Conservation (phyloP, 2,329 filamentous ascomycete genomes). For the Stachybotrys chlorohalonatus region DNA sequence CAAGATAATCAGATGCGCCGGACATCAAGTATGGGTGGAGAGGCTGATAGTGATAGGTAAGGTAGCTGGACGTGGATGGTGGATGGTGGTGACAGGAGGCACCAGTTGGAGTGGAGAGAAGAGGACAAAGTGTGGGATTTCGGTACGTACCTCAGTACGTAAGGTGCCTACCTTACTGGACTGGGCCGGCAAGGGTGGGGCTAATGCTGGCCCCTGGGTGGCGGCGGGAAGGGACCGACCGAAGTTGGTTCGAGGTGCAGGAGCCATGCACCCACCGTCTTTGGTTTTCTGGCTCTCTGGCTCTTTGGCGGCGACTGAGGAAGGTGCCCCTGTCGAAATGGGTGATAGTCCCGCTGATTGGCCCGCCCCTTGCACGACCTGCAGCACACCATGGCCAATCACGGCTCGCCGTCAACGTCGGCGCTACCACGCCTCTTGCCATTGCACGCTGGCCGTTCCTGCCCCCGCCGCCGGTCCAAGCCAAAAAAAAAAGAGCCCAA, state of each 20-base stretch:
- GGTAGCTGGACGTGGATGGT: not conserved
- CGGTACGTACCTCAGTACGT: no score
- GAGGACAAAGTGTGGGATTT: no score
- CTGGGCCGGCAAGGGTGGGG: conserved; percentile 1
- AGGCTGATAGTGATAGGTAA: not conserved
- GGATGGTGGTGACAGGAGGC: not conserved
- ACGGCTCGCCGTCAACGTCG: conserved; percentile 17
- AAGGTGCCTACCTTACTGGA: not conserved
- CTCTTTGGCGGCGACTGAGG: conserved; percentile 13
- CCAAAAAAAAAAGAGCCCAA: conserved; percentile 14
- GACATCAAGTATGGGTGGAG: not conserved
- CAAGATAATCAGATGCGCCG: not conserved
- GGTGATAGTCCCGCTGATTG: conserved; percentile 26
- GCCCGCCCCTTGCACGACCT: conserved; percentile 12
- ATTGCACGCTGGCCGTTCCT: conserved; percentile 16
- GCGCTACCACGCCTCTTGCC: conserved; percentile 22
- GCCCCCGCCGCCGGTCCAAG: conserved; percentile 19
- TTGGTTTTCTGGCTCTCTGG: no score
- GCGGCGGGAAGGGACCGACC: conserved; percentile 1
- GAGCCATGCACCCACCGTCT: not conserved
- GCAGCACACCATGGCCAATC: conserved; percentile 23
- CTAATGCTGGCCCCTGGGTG: not conserved
- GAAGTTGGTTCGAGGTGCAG: conserved; percentile 1
- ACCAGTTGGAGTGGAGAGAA: not conserved
- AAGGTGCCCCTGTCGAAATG: conserved; percentile 23